phyloP scores from a whole-genome alignment of 139 green algal species.

The Chlorella sp. region DNA sequence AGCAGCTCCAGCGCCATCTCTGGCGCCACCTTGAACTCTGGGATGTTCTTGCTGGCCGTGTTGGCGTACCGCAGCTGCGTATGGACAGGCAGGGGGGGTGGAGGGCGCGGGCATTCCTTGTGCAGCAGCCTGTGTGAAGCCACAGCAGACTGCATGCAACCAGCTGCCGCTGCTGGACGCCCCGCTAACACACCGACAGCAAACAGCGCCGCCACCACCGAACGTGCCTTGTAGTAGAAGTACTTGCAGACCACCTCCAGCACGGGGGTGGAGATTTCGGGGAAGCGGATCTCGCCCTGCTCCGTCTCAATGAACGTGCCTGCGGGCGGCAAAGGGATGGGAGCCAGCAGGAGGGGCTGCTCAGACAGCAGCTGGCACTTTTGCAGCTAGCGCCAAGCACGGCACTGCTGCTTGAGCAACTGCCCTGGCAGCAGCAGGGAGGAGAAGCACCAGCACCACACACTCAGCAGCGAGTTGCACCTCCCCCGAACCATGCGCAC shows the following conservation, averaged over 20 bases:
- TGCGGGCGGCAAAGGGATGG: constrained; percentile 31
- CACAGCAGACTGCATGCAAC: neutral
- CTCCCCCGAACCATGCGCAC: constrained; percentile 45
- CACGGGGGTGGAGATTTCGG: constrained; percentile 91
- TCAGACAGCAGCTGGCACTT: too few species aligned
- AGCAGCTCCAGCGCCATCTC: constrained; percentile 96
- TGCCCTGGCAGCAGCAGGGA: neutral
- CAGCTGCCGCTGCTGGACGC: neutral
- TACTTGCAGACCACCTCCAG: constrained; percentile 98
- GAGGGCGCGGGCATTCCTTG: too few species aligned
- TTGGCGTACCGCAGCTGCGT: constrained; percentile 33
- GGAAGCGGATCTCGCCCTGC: constrained; percentile 89
- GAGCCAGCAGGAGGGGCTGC: too few species aligned
- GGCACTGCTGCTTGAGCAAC: too few species aligned
- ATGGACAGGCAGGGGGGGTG: neutral
- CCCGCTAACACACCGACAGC: too few species aligned
- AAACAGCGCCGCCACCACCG: too few species aligned
- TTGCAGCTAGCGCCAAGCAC: too few species aligned
- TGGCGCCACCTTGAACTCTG: constrained; percentile 93
- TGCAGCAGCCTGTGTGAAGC: too few species aligned
- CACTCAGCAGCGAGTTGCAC: too few species aligned
- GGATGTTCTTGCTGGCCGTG: constrained; percentile 83
- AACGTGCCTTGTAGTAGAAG: constrained; percentile 95
- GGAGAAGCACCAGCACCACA: too few species aligned
- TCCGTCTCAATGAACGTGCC: constrained; percentile 95